Conservation (phyloP, 805 yeast genomes). For the Hanseniaspora opuntiae region DNA sequence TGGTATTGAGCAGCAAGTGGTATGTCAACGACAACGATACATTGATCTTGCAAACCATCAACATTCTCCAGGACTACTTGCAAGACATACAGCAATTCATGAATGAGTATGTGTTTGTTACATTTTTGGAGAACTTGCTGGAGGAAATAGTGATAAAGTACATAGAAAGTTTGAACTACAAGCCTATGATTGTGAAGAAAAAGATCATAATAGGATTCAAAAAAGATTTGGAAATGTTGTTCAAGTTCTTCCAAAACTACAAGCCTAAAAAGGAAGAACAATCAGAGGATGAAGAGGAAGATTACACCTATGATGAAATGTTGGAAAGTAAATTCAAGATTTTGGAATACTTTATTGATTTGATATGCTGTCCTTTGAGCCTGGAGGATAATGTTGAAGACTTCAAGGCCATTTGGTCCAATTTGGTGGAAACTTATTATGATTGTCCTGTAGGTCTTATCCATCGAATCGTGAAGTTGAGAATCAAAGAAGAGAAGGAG, state of each 20-base stretch:
- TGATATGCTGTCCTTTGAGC: slow-evolving; percentile 31
- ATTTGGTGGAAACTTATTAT: slow-evolving; percentile 51
- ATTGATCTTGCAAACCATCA: slow-evolving; percentile 48
- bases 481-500: slow-evolving; percentile 27
- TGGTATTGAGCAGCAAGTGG: slow-evolving; percentile 60
- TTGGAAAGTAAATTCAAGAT: slow-evolving; percentile 33
- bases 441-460: slow-evolving; percentile 66
- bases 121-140: slow-evolving; percentile 39
- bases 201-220: slow-evolving; percentile 39
- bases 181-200: slow-evolving; percentile 31
- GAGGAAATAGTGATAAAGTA: slow-evolving; percentile 40
- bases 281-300: slow-evolving; percentile 16
- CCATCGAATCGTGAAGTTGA: slow-evolving; percentile 42
- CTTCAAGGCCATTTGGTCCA: slow-evolving; percentile 44
- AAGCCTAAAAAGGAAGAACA: slow-evolving; percentile 26
- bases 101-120: slow-evolving; percentile 41
- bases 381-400: slow-evolving; percentile 26
- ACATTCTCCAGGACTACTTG: slow-evolving; percentile 64
- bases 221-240: slow-evolving; percentile 46
- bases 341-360: slow-evolving; percentile 49
- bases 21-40: slow-evolving; percentile 31
- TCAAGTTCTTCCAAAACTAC: slow-evolving; percentile 37
- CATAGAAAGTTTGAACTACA: slow-evolving; percentile 33
- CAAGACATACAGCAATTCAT: slow-evolving; percentile 44
- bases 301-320: slow-evolving; percentile 8